Base-by-base conservation (phyloP, 371 early-diverging fungal genomes). In the Gilbertella persicaria region DNA sequence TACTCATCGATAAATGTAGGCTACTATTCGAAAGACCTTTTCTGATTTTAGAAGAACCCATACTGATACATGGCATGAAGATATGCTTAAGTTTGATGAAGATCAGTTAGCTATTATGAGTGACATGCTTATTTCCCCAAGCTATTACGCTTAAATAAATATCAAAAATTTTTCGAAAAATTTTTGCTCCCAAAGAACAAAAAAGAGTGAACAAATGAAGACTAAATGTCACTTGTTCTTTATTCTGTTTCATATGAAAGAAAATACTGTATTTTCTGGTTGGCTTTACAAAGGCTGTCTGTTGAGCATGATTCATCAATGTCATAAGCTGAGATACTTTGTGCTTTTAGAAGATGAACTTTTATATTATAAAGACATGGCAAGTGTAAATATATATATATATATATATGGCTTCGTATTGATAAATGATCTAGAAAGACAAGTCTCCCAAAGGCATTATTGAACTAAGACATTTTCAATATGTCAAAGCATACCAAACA, bases 51-150 rank as follows among this genome's bases (percentile, higher is more conserved):
- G 86, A 63, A 73, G 95, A 45, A 95, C 96, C 1, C 96, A 96
- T 61, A 93, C 93, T 47, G 96, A 96, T 58, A 90, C 90, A 3
- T 96, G 96, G 96, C 90, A 91, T 46, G 90, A 94, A 55, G 93
- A 95, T 51, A 83, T 82, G 72, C 72, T 71, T 50, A 73, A 74
- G 50, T 95, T 96, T 65, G 82, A 78, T 2, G 84, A 84, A 42
- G 87, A 89, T 14, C 91, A 96, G 60, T 62, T 91, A 35, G 85
- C 86, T 20, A 66, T 88, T 7, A 65, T 96, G 55, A 84, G 85
- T 21, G 94, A 96, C 67, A 83, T 95, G 84, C 71, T 95, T 36
- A 91, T 94, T 45, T 91, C 91, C 8, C 91, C 91, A 5, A 86
- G 84, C 37, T 90, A 90, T 54, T 90, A 90, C 55, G 91, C 89